Conservation (phyloP, 1,284 basidiomycete genomes). For the Ustilago trichophora region DNA sequence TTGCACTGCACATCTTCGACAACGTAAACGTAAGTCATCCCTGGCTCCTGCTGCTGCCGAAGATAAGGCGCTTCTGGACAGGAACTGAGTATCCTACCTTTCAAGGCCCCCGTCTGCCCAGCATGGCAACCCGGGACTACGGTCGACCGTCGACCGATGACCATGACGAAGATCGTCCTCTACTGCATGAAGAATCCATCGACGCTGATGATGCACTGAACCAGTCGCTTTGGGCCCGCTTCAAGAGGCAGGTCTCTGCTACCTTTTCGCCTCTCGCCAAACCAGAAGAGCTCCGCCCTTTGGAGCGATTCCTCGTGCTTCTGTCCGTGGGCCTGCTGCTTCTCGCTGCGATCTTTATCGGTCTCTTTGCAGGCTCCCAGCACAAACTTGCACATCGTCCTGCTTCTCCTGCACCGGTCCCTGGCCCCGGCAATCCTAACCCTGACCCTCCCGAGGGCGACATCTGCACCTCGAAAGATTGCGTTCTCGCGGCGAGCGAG, state of each 20-base stretch:
- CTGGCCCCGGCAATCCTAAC: constrained; percentile 55
- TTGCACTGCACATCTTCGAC: too few relatives aligned
- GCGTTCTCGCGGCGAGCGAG: constrained; percentile 82
- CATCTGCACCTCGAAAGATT: constrained; percentile 80
- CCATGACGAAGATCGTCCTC: constrained; percentile 39
- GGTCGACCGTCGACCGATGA: constrained; percentile 49
- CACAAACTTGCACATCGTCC: constrained; percentile 67
- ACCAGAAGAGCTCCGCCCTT: constrained; percentile 79
- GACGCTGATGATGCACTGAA: background rate
- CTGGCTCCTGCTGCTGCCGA: too few relatives aligned
- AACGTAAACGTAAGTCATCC: too few relatives aligned
- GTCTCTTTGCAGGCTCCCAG: constrained; percentile 74
- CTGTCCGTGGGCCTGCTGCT: constrained; percentile 80
- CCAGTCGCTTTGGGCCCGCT: constrained; percentile 26
- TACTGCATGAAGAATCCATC: constrained; percentile 10
- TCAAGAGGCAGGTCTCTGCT: constrained; percentile 40
- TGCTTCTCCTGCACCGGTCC: constrained; percentile 35
- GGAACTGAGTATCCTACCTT: too few relatives aligned
- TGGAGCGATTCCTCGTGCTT: constrained; percentile 82
- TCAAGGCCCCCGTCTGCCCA: background rate
- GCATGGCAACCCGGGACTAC: constrained; percentile 38
- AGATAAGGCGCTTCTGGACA: too few relatives aligned
- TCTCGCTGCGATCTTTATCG: constrained; percentile 84
- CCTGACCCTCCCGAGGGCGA: constrained; percentile 47
- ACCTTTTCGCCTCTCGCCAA: constrained; percentile 53